Percentiles rank a stretch among this genome's conserved stretches.
Evolutionary conservation across 805 yeast genomes (phyloP).

Genomic region (Grigorovia yakushimaensis): DNA sequence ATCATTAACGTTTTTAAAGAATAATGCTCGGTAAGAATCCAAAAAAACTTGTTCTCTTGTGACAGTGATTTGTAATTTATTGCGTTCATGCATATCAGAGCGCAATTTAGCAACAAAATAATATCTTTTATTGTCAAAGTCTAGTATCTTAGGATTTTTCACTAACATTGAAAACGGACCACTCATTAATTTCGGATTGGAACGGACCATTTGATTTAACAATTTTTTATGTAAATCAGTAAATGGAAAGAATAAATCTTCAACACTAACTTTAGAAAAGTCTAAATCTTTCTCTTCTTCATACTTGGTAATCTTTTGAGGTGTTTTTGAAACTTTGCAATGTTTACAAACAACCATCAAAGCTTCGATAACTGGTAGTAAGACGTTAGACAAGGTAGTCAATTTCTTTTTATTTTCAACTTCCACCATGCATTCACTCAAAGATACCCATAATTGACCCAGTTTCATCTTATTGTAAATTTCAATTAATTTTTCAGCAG

Average conservation of each 20-base stretch:
- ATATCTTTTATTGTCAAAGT: slow-evolving; percentile 86
- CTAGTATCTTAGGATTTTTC: slow-evolving; percentile 77
- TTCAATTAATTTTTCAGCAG: slow-evolving; percentile 40
- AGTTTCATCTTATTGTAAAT: slow-evolving; percentile 61
- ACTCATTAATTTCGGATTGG: slow-evolving; percentile 86
- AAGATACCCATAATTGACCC: slow-evolving; percentile 76
- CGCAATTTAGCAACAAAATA: slow-evolving; percentile 74
- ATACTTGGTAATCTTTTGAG: slow-evolving; percentile 43
- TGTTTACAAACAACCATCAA: slow-evolving; percentile 95
- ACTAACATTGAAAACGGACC: slow-evolving; percentile 91
- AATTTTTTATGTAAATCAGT: slow-evolving; percentile 83
- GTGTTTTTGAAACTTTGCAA: slow-evolving; percentile 37
- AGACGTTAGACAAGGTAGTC: slow-evolving; percentile 62
- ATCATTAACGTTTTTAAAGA: slow-evolving; percentile 67
- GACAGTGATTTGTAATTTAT: slow-evolving; percentile 54
- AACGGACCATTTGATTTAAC: slow-evolving; percentile 82
- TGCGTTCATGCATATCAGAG: slow-evolving; percentile 32
- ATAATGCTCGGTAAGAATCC: slow-evolving; percentile 77
- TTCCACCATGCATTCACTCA: slow-evolving; percentile 59
- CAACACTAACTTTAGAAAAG: slow-evolving; percentile 65
- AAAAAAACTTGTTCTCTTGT: slow-evolving; percentile 85
- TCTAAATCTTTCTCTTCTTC: slow-evolving; percentile 52
- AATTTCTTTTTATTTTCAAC: slow-evolving; percentile 50
- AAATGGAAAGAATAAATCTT: slow-evolving; percentile 70
- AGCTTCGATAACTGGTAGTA: slow-evolving; percentile 82